Evolutionary conservation across 345 rosid genomes (phyloP), one percentile per base, ranked within the genome.

Genomic region (Stellera chamaejasme): DNA sequence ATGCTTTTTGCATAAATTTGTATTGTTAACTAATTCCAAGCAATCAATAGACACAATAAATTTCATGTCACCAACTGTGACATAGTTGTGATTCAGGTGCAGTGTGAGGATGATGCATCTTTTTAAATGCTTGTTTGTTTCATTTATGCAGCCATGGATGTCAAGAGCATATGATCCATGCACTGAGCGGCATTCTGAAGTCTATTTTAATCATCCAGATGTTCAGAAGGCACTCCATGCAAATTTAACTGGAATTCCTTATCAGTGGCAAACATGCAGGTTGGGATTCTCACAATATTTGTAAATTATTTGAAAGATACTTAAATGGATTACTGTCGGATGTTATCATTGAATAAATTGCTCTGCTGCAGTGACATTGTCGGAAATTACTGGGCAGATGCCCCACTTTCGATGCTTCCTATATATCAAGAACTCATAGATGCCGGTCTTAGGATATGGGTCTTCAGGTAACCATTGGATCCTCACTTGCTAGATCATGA

Each of bases 161-260:
- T 80, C 96, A 43, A 80, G 97, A 72, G 92, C 96, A 54, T 89
- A 85, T 61, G 99, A 93, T 79, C 99, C 99, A 15, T 93, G 97
- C 77, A 87, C 92, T 2, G 96, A 83, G 65, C 84, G 96, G 67
- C 76, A 89, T 73, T 80, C 99, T 0, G 55, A 56, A 50, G 53
- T 69, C 77, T 89, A 93, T 65, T 90, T 93, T 74, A 93, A 93
- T 74, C 77, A 11, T 48, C 97, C 80, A 0, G 87, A 90, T 69
- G 99, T 89, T 61, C 99, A 93, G 81, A 80, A 73, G 66, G 99
- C 96, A 48, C 69, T 93, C 66, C 99, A 93, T 71, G 99, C 96
- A 49, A 93, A 93, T 75, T 71, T 75, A 60, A 93, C 97, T 0
- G 62, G 82, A 50, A 68, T 93, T 48, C 61, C 77, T 27, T 89